phyloP scores from a whole-genome alignment of 1,284 basidiomycete genomes.

The Ustilago sp. region DNA sequence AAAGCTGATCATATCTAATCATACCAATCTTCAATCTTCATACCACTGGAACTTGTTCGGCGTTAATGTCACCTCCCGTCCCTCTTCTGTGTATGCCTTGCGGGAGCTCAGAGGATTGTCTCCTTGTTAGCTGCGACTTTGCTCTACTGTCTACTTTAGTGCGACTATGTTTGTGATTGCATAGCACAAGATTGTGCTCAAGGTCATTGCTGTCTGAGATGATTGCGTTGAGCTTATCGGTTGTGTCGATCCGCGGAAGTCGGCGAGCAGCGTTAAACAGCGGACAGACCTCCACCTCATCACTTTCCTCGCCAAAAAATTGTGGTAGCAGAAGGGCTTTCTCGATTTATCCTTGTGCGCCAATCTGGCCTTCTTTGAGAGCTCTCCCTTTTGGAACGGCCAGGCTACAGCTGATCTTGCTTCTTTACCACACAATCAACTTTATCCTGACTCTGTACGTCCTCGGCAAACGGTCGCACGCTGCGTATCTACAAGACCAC shows the following conservation, averaged over 20 bases:
- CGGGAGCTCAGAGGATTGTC: too few species aligned
- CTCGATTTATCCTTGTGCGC: neutral
- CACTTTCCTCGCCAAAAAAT: constrained; percentile 2
- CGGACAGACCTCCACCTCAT: constrained; percentile 23
- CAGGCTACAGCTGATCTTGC: too few species aligned
- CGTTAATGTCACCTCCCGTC: too few species aligned
- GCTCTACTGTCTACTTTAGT: too few species aligned
- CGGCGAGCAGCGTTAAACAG: neutral
- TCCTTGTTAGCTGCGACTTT: too few species aligned
- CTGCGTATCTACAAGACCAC: neutral
- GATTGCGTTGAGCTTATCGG: neutral
- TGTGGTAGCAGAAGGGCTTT: constrained; percentile 11
- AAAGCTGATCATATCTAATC: neutral
- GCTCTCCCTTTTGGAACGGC: too few species aligned
- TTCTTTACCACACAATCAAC: too few species aligned
- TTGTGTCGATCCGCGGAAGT: constrained; percentile 3
- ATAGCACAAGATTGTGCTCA: too few species aligned
- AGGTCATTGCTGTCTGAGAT: neutral
- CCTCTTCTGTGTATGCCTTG: too few species aligned
- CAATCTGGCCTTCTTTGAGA: neutral
- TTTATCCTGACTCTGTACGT: too few species aligned
- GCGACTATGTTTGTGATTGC: too few species aligned
- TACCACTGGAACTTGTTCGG: neutral
- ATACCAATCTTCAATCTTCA: neutral
- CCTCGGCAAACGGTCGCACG: too few species aligned